Evolutionary conservation across 1,284 basidiomycete species (phyloP).

Genomic region (Tilletiaria anomala): DNA sequence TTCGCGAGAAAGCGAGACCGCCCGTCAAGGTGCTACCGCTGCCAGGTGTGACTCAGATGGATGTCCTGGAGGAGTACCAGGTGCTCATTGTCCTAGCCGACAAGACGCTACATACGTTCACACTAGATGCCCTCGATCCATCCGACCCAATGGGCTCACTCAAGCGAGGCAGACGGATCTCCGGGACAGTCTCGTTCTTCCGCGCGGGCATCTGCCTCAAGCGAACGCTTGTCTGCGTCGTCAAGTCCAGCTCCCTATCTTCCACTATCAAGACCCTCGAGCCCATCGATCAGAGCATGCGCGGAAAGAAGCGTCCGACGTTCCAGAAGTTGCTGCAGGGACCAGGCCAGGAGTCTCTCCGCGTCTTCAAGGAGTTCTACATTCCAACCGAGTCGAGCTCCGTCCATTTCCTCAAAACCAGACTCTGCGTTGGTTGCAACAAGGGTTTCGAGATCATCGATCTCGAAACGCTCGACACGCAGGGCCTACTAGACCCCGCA

Average conservation of each 20-base stretch:
- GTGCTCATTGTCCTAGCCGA: constrained; percentile 78
- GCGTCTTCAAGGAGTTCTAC: constrained; percentile 90
- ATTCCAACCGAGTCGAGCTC: constrained; percentile 94
- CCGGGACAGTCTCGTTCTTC: constrained; percentile 94
- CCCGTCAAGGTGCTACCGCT: constrained; percentile 82
- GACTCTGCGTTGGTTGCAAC: constrained; percentile 90
- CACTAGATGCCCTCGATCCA: constrained; percentile 78
- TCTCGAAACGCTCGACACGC: constrained; percentile 89
- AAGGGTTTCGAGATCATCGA: constrained; percentile 99
- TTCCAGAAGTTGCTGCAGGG: constrained; percentile 86
- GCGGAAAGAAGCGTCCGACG: constrained; percentile 58
- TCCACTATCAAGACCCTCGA: constrained; percentile 97
- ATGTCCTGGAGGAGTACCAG: constrained; percentile 90
- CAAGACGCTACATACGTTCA: constrained; percentile 89
- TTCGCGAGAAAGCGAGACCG: constrained; percentile 52
- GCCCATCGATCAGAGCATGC: constrained; percentile 76
- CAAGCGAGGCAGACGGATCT: constrained; percentile 86
- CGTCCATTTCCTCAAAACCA: constrained; percentile 94
- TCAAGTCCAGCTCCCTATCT: constrained; percentile 84
- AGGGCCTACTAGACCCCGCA: constrained; percentile 82
- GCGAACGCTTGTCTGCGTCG: constrained; percentile 88
- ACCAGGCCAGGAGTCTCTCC: constrained; percentile 73
- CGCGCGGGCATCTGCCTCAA: constrained; percentile 87
- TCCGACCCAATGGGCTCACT: constrained; percentile 77
- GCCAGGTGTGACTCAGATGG: constrained; percentile 81